Percentiles rank a stretch among this genome's conserved stretches.
Conservation (phyloP, 2,329 filamentous ascomycete genomes). For the Penicillium paneum region DNA sequence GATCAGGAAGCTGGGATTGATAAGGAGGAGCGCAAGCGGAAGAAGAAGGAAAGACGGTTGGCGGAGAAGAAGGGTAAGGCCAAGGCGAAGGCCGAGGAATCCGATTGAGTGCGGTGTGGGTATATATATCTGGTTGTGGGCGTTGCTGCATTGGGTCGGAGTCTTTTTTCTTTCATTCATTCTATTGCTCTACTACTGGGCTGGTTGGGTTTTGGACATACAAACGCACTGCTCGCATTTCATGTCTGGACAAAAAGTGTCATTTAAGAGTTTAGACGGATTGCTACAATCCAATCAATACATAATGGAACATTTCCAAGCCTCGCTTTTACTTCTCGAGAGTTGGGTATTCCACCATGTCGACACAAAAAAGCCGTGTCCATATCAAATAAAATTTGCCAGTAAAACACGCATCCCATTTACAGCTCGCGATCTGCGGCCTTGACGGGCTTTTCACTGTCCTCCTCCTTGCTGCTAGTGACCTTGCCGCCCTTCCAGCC, state of each 20-base stretch:
- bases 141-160: slow-evolving; percentile 28
- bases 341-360: not conserved
- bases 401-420: slow-evolving; percentile 10
- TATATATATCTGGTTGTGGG: slow-evolving; percentile 19
- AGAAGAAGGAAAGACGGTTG: slow-evolving; percentile 54
- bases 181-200: slow-evolving; percentile 8
- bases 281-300: slow-evolving; percentile 11
- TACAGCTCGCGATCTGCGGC: slow-evolving; percentile 75
- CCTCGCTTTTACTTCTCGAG: not conserved
- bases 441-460: slow-evolving; percentile 61
- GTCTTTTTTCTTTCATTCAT: slow-evolving; percentile 16
- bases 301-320: slow-evolving; percentile 7
- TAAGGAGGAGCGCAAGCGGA: slow-evolving; percentile 53
- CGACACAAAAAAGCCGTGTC: not conserved
- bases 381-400: not conserved
- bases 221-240: slow-evolving; percentile 13
- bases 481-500: slow-evolving; percentile 69
- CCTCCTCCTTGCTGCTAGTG: slow-evolving; percentile 49
- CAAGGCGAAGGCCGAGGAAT: slow-evolving; percentile 28
- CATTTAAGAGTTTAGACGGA: slow-evolving; percentile 8
- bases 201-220: slow-evolving; percentile 6
- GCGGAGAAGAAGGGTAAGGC: slow-evolving; percentile 44
- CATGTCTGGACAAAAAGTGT: slow-evolving; percentile 20
- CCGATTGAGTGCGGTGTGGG: slow-evolving; percentile 17
- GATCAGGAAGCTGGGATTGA: slow-evolving; percentile 44